Evolutionary conservation across 1,284 basidiomycete species (phyloP), one percentile per base, ranked within the genome.

Genomic region (Marasmius fiardii): DNA sequence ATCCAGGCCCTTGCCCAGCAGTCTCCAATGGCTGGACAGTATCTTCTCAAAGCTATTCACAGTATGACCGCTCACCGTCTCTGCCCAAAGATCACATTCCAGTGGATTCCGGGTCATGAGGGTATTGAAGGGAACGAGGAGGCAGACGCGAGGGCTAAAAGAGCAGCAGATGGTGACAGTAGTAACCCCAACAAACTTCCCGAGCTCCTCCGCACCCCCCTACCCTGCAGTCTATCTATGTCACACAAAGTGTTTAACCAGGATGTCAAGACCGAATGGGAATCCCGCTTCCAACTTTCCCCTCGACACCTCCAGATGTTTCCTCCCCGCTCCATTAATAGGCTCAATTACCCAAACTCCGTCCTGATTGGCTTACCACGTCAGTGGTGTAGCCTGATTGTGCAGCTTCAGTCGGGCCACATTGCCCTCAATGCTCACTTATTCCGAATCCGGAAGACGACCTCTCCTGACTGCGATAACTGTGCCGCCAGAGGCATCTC

Each of bases 101-200:
- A 43, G 6, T 70, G 67, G 68, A 62, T 67, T 3, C 58, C 67
- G 34, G 66, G 60, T 3, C 67, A 68, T 56, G 51, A 47, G 6
- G 61, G 56, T 1, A 57, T 67, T 2, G 23, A 49, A 20, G 63
- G 68, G 0, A 70, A 70, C 37, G 64, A 69, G 47, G 24, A 5
- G 34, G 67, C 60, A 4, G 68, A 72, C 57, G 24, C 41, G 41
- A 59, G 59, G 44, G 70, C 69, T 0, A 70, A 71, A 51, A 43
- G 55, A 24, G 67, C 66, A 33, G 66, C 67, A 4, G 37, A 37
- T 31, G 65, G 63, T 4, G 43, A 52, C 11, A 33, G 55, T 12
- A 60, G 50, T 11, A 5, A 35, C 2, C 20, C 2, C 4, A 18
- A 28, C 2, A 14, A 43, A 2, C 53, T 67, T 11, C 67, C 64